phyloP scores from a whole-genome alignment of 768 basidiomycete species.

The Russula griseocarnosa region DNA sequence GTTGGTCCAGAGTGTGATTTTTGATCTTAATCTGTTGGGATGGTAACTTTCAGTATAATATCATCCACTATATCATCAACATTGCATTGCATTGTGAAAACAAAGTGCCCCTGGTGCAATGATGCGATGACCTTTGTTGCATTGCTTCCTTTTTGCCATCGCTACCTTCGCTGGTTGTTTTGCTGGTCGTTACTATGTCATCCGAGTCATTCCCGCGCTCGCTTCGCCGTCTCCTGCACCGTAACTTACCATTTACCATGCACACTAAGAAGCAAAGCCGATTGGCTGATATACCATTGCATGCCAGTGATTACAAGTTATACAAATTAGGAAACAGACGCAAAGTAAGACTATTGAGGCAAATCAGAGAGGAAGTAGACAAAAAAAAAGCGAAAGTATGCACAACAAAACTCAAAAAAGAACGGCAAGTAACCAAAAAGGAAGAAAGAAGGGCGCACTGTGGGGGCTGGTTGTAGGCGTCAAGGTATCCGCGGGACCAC shows the following conservation, averaged over 20 bases:
- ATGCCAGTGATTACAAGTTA: slow-evolving; percentile 25
- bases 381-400: slow-evolving; percentile 13
- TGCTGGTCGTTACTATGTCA: neutral
- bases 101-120: neutral
- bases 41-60: too few species aligned
- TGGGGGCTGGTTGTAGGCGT: slow-evolving; percentile 12
- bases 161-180: neutral
- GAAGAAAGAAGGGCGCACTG: neutral
- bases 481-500: slow-evolving; percentile 26
- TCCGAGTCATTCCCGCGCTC: neutral
- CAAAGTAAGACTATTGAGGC: slow-evolving; percentile 21
- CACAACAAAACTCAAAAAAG: slow-evolving; percentile 9
- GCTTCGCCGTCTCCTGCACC: neutral
- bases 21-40: too few species aligned
- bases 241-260: too few species aligned
- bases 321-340: slow-evolving; percentile 25
- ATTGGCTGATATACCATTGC: slow-evolving; percentile 20
- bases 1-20: neutral
- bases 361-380: slow-evolving; percentile 10
- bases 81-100: neutral
- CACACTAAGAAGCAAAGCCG: neutral
- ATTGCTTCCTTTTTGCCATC: neutral
- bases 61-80: too few species aligned
- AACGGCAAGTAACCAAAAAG: slow-evolving; percentile 13
- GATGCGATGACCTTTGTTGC: neutral